phyloP scores from a whole-genome alignment of 352 stramenopile genomes.

The Sclerospora graminicola region DNA sequence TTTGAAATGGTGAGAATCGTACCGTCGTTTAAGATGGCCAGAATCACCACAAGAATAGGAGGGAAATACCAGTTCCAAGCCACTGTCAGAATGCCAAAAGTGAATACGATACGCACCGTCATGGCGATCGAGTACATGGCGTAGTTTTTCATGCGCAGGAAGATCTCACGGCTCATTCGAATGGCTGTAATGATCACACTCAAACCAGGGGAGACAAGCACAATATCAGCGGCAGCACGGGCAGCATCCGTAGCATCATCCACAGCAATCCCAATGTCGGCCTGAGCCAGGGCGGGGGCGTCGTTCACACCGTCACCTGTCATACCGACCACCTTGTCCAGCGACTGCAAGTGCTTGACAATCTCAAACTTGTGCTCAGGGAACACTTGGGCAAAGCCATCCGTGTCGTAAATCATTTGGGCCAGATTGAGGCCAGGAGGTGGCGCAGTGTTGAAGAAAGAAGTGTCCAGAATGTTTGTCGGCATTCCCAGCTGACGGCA shows the following conservation, averaged over 20 bases:
- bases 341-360: slow-evolving; percentile 82
- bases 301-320: slow-evolving; percentile 90
- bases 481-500: slow-evolving; percentile 84
- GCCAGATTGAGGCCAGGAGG: slow-evolving; percentile 52
- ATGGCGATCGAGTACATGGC: slow-evolving; percentile 88
- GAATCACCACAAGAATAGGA: slow-evolving; percentile 81
- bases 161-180: slow-evolving; percentile 82
- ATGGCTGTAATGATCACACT: slow-evolving; percentile 86
- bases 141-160: slow-evolving; percentile 89
- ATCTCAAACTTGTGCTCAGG: slow-evolving; percentile 90
- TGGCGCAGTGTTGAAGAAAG: slow-evolving; percentile 67
- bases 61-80: slow-evolving; percentile 85
- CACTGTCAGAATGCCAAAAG: slow-evolving; percentile 81
- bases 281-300: slow-evolving; percentile 79
- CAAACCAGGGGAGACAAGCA: slow-evolving; percentile 82
- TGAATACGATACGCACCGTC: slow-evolving; percentile 84
- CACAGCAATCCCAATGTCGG: slow-evolving; percentile 89
- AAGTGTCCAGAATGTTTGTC: slow-evolving; percentile 74
- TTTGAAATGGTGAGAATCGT: slow-evolving; percentile 80
- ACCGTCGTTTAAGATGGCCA: slow-evolving; percentile 87
- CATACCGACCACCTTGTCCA: slow-evolving; percentile 77
- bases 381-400: slow-evolving; percentile 91
- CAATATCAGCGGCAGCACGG: slow-evolving; percentile 83
- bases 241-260: slow-evolving; percentile 84
- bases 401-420: slow-evolving; percentile 86